phyloP scores from a whole-genome alignment of 129 eudicot genomes.

The Artemisia argyi region DNA sequence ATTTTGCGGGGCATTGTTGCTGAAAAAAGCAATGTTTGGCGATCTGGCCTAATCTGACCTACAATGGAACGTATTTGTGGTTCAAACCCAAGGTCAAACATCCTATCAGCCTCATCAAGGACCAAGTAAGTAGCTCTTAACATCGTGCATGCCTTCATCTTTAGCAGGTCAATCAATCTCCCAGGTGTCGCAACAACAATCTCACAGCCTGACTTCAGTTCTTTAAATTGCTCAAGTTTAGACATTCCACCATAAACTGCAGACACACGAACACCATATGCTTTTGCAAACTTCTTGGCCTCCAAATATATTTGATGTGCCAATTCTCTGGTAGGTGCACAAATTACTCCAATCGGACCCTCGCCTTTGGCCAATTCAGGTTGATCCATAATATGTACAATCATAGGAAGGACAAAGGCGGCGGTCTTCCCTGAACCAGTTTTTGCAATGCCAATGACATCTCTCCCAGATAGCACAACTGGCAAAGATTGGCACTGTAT shows the following conservation, averaged over 20 bases:
- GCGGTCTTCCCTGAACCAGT: constrained; percentile 99
- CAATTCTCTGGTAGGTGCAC: constrained; percentile 97
- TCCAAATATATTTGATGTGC: constrained; percentile 96
- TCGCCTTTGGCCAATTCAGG: constrained; percentile 89
- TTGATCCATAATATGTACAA: constrained; percentile 95
- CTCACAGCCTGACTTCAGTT: constrained; percentile 90
- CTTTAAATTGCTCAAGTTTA: constrained; percentile 91
- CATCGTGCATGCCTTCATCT: constrained; percentile 91
- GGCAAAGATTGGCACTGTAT: constrained; percentile 97
- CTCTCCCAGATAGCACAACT: constrained; percentile 81
- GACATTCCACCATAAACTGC: constrained; percentile 99
- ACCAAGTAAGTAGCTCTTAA: constrained; percentile 85
- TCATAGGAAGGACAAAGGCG: constrained; percentile 96
- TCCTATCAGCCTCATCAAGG: constrained; percentile 98
- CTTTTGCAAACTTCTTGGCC: constrained; percentile 92
- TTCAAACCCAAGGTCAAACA: constrained; percentile 99
- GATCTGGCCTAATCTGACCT: constrained; percentile 96
- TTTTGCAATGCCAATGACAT: constrained; percentile 95
- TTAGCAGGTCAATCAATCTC: constrained; percentile 87
- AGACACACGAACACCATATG: constrained; percentile 75
- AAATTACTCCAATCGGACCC: constrained; percentile 94
- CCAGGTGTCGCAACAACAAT: constrained; percentile 99
- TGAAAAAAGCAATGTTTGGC: constrained; percentile 89
- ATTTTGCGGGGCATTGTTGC: constrained; percentile 98
- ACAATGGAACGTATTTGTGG: constrained; percentile 92